These are phyloP conservation scores for Elongisporangium undulatum DNA, from an alignment of 352 stramenopile species.

Conservation along the genomic window DNA sequence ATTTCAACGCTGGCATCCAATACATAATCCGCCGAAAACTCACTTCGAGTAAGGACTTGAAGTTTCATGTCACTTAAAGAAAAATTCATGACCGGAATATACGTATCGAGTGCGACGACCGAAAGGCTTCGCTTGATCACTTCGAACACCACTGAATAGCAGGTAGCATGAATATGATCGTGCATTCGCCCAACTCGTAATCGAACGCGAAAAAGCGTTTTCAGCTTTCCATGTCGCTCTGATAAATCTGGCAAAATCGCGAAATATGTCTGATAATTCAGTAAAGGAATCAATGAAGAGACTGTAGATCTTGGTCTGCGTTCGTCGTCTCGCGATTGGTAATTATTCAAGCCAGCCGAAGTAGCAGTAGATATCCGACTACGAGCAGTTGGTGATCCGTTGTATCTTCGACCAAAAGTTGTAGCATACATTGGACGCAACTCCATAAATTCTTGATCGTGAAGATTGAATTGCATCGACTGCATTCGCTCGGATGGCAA, in stretches of 20 bases:
- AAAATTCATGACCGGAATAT: slow-evolving; percentile 89
- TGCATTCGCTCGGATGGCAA: slow-evolving; percentile 49
- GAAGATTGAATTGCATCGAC: slow-evolving; percentile 59
- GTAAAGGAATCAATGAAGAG: slow-evolving; percentile 44
- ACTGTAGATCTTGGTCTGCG: slow-evolving; percentile 34
- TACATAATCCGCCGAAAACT: slow-evolving; percentile 59
- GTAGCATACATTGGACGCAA: slow-evolving; percentile 57
- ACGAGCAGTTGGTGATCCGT: slow-evolving; percentile 45
- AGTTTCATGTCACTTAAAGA: slow-evolving; percentile 82
- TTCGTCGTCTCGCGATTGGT: slow-evolving; percentile 24
- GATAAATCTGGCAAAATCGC: slow-evolving; percentile 37
- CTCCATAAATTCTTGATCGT: slow-evolving; percentile 46
- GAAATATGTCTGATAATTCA: slow-evolving; percentile 77
- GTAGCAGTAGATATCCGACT: slow-evolving; percentile 72
- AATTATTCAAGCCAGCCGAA: slow-evolving; percentile 40
- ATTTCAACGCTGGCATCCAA: slow-evolving; percentile 78
- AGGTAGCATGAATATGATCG: slow-evolving; percentile 61
- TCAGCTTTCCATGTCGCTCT: slow-evolving; percentile 33
- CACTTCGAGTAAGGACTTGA: slow-evolving; percentile 58
- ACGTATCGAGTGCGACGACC: slow-evolving; percentile 83
- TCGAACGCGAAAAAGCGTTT: slow-evolving; percentile 56
- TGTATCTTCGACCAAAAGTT: slow-evolving; percentile 40
- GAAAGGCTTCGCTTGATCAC: slow-evolving; percentile 89
- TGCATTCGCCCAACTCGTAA: slow-evolving; percentile 71
- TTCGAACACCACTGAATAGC: slow-evolving; percentile 82